A percentile compares a stretch with the other conserved stretches of the same genome.
Evolutionary conservation across 495 filamentous ascomycete species (phyloP).

Genomic region (Bathelium albidoporum): DNA sequence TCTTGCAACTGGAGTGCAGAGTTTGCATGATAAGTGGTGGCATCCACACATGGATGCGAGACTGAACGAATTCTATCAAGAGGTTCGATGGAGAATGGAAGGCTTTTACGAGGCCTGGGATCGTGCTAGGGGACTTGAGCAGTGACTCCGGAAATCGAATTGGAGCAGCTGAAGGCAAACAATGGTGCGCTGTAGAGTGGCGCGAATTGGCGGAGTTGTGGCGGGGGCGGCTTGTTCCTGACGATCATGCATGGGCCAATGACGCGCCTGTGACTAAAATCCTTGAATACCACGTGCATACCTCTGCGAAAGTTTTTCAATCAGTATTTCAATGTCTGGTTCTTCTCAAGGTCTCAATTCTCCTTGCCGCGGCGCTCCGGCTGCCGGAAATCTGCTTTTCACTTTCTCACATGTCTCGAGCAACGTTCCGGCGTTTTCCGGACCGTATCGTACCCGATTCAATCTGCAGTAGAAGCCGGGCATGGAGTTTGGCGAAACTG

Average conservation of each 20-base stretch:
- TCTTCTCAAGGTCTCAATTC: too few relatives aligned
- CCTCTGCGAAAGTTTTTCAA: not conserved
- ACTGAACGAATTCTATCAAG: constrained; percentile 23
- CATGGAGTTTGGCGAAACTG: too few relatives aligned
- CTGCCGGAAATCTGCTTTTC: too few relatives aligned
- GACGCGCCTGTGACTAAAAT: not conserved
- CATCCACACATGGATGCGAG: constrained; percentile 8
- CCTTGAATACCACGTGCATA: not conserved
- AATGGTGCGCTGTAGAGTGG: too few relatives aligned
- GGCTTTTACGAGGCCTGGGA: constrained; percentile 10
- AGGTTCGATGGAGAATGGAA: constrained; percentile 17
- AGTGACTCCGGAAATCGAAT: too few relatives aligned
- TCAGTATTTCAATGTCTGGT: too few relatives aligned
- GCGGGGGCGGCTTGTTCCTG: not conserved
- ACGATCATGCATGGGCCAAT: constrained; percentile 4
- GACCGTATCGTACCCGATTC: not conserved
- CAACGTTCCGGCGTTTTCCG: not conserved
- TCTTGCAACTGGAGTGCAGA: constrained; percentile 25
- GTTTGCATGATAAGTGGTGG: constrained; percentile 38
- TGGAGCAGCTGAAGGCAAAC: too few relatives aligned
- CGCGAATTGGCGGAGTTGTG: too few relatives aligned
- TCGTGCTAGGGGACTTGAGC: not conserved
- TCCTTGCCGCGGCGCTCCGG: too few relatives aligned
- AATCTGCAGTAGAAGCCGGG: too few relatives aligned
- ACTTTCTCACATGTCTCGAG: too few relatives aligned